Percentiles rank a stretch among this genome's conserved stretches.
phyloP scores from a whole-genome alignment of 176 grass and related monocot genomes.

The Oryza coarctata region DNA sequence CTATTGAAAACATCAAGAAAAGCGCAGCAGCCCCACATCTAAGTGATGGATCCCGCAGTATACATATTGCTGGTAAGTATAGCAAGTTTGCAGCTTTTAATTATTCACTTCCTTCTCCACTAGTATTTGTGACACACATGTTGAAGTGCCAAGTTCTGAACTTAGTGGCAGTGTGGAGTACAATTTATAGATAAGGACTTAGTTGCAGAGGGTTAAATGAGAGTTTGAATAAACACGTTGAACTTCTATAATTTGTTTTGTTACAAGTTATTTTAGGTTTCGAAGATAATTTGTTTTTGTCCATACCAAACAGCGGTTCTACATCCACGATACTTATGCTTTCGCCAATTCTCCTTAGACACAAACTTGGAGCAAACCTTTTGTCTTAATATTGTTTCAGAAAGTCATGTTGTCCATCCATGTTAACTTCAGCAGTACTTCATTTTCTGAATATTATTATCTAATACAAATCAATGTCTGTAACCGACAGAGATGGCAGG shows the following conservation, averaged over 20 bases:
- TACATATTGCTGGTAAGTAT: slow-evolving; percentile 57
- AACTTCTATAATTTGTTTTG: background rate
- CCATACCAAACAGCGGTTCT: background rate
- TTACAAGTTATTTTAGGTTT: background rate
- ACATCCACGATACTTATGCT: background rate
- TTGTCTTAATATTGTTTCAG: background rate
- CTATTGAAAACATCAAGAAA: slow-evolving; percentile 72
- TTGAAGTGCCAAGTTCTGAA: background rate
- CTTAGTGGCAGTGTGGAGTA: background rate
- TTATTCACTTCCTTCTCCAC: background rate
- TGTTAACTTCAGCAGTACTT: background rate
- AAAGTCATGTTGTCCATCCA: background rate
- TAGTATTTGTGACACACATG: background rate
- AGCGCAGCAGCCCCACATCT: slow-evolving; percentile 55
- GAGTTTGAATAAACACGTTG: background rate
- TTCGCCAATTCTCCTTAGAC: background rate
- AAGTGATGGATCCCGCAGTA: slow-evolving; percentile 55
- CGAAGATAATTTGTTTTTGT: background rate
- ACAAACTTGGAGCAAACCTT: background rate
- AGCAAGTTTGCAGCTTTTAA: background rate
- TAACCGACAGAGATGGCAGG: slow-evolving; percentile 64
- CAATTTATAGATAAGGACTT: background rate
- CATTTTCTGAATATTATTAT: background rate
- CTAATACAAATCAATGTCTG: background rate
- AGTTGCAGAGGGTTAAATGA: background rate